Evolutionary conservation across 202 grass and related monocot species (phyloP).

Genomic region (Zoysia matrella): DNA sequence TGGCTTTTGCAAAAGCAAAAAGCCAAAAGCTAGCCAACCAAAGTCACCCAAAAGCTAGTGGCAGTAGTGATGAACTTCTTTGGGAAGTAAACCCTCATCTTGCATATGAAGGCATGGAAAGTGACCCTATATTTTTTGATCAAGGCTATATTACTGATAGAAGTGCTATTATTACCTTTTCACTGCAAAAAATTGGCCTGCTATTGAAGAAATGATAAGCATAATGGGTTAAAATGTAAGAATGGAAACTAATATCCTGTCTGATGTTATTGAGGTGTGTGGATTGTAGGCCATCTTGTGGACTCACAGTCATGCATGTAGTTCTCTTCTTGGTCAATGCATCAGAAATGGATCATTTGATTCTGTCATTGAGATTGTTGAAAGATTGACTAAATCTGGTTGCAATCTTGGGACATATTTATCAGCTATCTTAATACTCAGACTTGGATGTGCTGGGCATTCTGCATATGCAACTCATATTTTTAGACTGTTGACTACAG

Average conservation of each 20-base stretch:
- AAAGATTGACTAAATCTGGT: conserved; percentile 61
- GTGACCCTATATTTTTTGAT: conserved; percentile 50
- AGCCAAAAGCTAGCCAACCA: too few relatives aligned
- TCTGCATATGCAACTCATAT: conserved; percentile 53
- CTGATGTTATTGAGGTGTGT: conserved; percentile 62
- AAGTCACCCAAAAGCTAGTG: conserved; percentile 47
- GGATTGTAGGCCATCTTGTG: conserved; percentile 58
- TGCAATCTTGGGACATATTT: conserved; percentile 69
- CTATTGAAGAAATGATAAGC: conserved; percentile 56
- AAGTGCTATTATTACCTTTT: conserved; percentile 63
- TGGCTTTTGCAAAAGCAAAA: too few relatives aligned
- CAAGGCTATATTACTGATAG: conserved; percentile 56
- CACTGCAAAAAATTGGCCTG: conserved; percentile 53
- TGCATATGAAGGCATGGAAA: conserved; percentile 58
- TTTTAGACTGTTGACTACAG: conserved; percentile 58
- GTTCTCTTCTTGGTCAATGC: conserved; percentile 69
- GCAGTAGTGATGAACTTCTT: conserved; percentile 58
- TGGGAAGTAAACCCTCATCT: conserved; percentile 75
- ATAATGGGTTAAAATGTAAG: conserved; percentile 44
- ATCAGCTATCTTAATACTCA: conserved; percentile 63
- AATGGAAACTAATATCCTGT: conserved; percentile 58
- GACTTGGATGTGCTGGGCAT: conserved; percentile 57
- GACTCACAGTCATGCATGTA: conserved; percentile 58
- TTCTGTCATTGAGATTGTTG: conserved; percentile 56
- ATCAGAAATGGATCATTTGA: conserved; percentile 56